These are phyloP conservation scores for Limnomonas spitsbergensis DNA, from an alignment of 139 green algal species.

Conservation along the genomic window DNA sequence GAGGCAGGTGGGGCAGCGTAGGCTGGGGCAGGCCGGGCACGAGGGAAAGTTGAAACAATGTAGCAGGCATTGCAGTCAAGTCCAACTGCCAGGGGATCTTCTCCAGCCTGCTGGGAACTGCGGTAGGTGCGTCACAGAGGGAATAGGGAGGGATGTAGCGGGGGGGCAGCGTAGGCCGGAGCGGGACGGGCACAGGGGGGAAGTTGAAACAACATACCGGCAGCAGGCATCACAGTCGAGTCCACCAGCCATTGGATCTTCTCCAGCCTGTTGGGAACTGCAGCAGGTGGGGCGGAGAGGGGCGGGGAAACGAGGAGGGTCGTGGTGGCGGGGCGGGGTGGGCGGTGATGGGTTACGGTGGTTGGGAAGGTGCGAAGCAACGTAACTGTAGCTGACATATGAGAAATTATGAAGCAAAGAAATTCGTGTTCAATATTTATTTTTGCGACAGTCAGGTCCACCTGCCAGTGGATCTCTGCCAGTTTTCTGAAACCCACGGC, in stretches of 20 bases:
- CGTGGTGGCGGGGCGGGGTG: too few species aligned
- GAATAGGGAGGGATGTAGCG: too few species aligned
- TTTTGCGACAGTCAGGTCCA: conserved; percentile 47
- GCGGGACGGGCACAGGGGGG: too few species aligned
- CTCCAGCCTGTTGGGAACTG: conserved; percentile 59
- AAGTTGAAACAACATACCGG: conserved; percentile 82
- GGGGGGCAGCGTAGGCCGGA: too few species aligned
- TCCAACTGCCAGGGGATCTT: conserved; percentile 71
- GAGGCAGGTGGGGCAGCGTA: conserved; percentile 29
- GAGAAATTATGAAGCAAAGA: too few species aligned
- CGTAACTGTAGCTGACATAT: conserved; percentile 71
- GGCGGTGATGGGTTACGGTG: too few species aligned
- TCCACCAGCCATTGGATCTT: conserved; percentile 71
- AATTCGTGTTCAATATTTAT: too few species aligned
- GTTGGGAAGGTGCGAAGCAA: too few species aligned
- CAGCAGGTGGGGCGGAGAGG: conserved; percentile 28
- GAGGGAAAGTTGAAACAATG: too few species aligned
- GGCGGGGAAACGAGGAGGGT: too few species aligned
- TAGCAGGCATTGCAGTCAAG: conserved; percentile 54
- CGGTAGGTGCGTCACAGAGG: conserved; percentile 27
- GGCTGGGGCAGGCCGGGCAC: too few species aligned
- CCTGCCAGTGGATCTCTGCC: conserved; percentile 69
- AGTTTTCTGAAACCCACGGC: conserved; percentile 56
- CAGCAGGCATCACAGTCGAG: conserved; percentile 53
- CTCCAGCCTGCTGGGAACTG: conserved; percentile 59